Evolutionary conservation across 2,329 filamentous ascomycete species (phyloP).

Genomic region (Didymosphaeria variabile): DNA sequence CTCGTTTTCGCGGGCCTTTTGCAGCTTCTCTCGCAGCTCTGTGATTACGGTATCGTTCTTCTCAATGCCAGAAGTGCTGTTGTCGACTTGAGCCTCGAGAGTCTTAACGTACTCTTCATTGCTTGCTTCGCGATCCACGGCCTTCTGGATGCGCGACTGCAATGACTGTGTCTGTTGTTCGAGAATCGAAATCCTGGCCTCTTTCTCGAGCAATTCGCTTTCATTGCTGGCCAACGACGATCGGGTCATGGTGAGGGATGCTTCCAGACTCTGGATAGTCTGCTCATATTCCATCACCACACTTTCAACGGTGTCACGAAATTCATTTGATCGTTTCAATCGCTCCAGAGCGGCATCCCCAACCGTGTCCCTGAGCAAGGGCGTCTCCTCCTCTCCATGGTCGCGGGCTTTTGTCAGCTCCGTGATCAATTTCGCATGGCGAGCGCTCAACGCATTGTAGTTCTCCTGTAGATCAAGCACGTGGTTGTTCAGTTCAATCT

Average conservation of each 20-base stretch:
- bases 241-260: slow-evolving; percentile 88
- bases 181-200: slow-evolving; percentile 90
- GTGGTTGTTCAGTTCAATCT: slow-evolving; percentile 91
- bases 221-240: slow-evolving; percentile 84
- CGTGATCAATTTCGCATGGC: slow-evolving; percentile 93
- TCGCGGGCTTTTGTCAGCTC: slow-evolving; percentile 90
- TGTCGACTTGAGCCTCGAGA: slow-evolving; percentile 88
- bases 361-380: slow-evolving; percentile 67
- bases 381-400: slow-evolving; percentile 64
- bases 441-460: slow-evolving; percentile 87
- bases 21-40: slow-evolving; percentile 90
- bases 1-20: slow-evolving; percentile 88
- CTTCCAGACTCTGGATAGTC: slow-evolving; percentile 93
- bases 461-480: slow-evolving; percentile 93
- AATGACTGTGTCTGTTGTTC: slow-evolving; percentile 93
- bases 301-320: slow-evolving; percentile 94
- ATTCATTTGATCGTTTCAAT: slow-evolving; percentile 92
- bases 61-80: slow-evolving; percentile 89
- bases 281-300: slow-evolving; percentile 98
- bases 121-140: slow-evolving; percentile 88
- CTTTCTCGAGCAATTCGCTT: slow-evolving; percentile 86
- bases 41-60: slow-evolving; percentile 86
- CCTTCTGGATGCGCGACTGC: slow-evolving; percentile 87
- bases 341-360: slow-evolving; percentile 86
- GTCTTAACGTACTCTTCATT: slow-evolving; percentile 95